phyloP scores from a whole-genome alignment of 2,329 filamentous ascomycete genomes.

The Lachnellula arida region DNA sequence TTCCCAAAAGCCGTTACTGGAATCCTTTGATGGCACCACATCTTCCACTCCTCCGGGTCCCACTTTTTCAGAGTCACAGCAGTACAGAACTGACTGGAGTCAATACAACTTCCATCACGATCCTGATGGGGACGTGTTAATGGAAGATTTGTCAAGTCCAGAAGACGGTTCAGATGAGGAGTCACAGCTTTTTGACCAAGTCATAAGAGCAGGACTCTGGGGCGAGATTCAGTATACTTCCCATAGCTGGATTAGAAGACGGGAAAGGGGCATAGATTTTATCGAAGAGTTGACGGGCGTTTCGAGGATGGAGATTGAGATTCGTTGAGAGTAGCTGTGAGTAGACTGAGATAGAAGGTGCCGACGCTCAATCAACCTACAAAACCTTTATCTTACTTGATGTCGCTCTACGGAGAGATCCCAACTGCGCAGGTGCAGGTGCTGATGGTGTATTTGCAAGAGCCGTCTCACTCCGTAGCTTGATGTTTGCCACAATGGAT shows the following conservation, averaged over 20 bases:
- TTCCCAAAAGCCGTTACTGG: conserved; percentile 2
- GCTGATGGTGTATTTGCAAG: too few relatives aligned
- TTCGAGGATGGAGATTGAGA: conserved; percentile 37
- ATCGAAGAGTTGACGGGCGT: conserved; percentile 36
- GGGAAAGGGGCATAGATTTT: conserved; percentile 22
- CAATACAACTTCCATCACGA: conserved; percentile 13
- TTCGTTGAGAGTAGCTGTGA: conserved; percentile 17
- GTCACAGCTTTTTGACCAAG: conserved; percentile 6
- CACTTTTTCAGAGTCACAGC: not conserved
- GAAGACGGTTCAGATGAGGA: conserved; percentile 7
- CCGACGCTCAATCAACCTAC: not conserved
- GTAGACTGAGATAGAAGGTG: not conserved
- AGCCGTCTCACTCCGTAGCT: too few relatives aligned
- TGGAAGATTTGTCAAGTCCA: conserved; percentile 19
- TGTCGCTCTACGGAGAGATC: too few relatives aligned
- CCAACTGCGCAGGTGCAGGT: too few relatives aligned
- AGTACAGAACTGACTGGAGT: not conserved
- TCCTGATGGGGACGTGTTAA: conserved; percentile 20
- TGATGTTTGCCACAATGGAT: not conserved
- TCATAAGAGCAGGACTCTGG: conserved; percentile 1
- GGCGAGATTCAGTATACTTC: conserved; percentile 2
- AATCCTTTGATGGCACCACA: conserved; percentile 22
- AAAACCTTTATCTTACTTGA: not conserved
- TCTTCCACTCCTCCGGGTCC: conserved; percentile 1
- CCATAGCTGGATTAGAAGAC: not conserved